These are phyloP conservation scores for Haematococcus sp. DNA, from an alignment of 139 green algal species.

Conservation along the genomic window DNA sequence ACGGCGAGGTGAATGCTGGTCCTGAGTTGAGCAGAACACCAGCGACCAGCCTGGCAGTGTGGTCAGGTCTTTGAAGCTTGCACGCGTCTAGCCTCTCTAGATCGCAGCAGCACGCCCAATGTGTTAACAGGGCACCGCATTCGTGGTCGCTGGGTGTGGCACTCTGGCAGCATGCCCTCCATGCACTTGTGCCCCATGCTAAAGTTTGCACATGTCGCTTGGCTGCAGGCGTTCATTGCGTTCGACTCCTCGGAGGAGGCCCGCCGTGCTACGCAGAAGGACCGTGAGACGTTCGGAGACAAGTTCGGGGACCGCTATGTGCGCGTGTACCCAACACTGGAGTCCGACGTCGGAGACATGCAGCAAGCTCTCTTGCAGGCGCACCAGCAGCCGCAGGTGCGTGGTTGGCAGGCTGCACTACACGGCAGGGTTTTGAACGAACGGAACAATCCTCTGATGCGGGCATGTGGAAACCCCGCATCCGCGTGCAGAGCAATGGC, in stretches of 20 bases:
- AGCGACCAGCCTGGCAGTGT: background rate
- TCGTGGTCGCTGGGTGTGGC: background rate
- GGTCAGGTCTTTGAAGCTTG: background rate
- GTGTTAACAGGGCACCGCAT: background rate
- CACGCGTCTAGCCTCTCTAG: background rate
- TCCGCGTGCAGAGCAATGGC: constrained; percentile 14
- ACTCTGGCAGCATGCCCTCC: background rate
- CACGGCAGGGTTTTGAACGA: background rate
- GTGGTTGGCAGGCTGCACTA: background rate
- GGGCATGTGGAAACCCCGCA: background rate
- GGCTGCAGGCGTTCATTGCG: constrained; percentile 61
- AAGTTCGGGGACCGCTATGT: constrained; percentile 72
- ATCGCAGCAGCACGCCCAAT: background rate
- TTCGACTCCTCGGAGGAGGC: constrained; percentile 60
- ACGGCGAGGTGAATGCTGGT: constrained; percentile 54
- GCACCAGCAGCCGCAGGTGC: constrained; percentile 31
- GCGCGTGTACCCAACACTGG: constrained; percentile 62
- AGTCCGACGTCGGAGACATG: constrained; percentile 61
- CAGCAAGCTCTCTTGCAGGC: constrained; percentile 39
- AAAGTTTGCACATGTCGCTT: no score
- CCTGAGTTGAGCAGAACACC: background rate
- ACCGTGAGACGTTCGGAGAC: constrained; percentile 70
- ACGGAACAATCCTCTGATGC: background rate
- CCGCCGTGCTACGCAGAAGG: constrained; percentile 56
- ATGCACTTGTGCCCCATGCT: background rate